Conservation (phyloP, 2,329 filamentous ascomycete species). For the Colletotrichum sp. region DNA sequence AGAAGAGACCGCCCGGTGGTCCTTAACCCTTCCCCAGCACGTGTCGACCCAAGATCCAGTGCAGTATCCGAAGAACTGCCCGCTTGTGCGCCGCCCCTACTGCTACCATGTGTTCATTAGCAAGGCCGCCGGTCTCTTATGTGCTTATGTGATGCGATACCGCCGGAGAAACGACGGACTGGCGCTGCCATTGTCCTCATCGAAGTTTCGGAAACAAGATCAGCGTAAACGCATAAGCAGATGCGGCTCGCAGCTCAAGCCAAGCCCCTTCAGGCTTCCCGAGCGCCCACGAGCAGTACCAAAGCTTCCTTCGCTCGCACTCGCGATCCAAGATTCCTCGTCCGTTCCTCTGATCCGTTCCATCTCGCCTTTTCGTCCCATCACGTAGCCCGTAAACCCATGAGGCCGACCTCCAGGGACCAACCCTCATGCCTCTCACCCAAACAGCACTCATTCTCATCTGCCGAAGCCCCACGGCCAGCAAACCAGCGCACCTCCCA, state of each 20-base stretch:
- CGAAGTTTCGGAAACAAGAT: not conserved
- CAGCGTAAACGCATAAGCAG: not conserved
- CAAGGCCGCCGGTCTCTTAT: not conserved
- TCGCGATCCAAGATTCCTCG: not conserved
- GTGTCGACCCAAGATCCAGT: not conserved
- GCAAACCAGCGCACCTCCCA: not conserved
- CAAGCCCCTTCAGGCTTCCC: not conserved
- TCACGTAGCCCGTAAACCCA: not conserved
- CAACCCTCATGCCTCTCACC: not conserved
- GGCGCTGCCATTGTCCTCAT: not conserved
- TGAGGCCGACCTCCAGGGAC: not conserved
- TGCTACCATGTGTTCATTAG: not conserved
- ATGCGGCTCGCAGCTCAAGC: not conserved
- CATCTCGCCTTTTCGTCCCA: not conserved
- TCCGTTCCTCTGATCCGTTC: not conserved
- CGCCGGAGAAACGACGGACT: not conserved
- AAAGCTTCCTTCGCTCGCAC: not conserved
- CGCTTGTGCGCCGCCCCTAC: not conserved
- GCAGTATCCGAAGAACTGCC: not conserved
- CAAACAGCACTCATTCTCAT: not conserved
- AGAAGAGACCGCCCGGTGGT: not conserved
- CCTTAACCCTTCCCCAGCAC: constrained; percentile 1
- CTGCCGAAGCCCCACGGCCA: constrained; percentile 10
- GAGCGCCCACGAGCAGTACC: not conserved
- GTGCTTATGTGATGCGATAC: not conserved